phyloP scores from a whole-genome alignment of 805 yeast species.

The Monosporozyma aerobia region DNA sequence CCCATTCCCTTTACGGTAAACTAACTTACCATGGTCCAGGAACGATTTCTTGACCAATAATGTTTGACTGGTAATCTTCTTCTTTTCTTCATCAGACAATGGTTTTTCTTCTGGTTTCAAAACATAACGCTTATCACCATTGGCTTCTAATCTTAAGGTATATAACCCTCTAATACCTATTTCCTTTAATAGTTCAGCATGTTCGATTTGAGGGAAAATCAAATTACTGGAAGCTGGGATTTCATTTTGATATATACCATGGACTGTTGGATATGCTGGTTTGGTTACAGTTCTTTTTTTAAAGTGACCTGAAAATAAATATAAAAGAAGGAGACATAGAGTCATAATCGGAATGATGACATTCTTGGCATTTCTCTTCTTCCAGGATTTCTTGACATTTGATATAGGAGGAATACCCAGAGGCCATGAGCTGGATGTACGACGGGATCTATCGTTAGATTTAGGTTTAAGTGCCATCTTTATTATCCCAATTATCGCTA shows the following conservation, averaged over 20 bases:
- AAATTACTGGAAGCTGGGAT: conserved; percentile 42
- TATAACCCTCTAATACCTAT: conserved; percentile 46
- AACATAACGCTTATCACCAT: conserved; percentile 33
- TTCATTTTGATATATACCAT: conserved; percentile 38
- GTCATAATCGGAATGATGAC: neutral
- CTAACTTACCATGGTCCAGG: conserved; percentile 56
- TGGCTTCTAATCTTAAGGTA: conserved; percentile 38
- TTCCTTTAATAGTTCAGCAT: conserved; percentile 52
- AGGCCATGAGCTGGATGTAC: conserved; percentile 6
- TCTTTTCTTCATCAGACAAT: conserved; percentile 32
- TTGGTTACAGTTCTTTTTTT: conserved; percentile 1
- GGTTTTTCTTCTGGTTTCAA: conserved; percentile 33
- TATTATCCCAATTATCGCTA: conserved; percentile 12
- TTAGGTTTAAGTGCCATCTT: conserved; percentile 26
- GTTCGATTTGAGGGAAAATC: conserved; percentile 70
- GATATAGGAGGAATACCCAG: conserved; percentile 10
- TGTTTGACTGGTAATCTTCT: conserved; percentile 28
- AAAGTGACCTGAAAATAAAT: neutral
- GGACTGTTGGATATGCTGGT: conserved; percentile 25
- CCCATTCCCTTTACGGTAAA: conserved; percentile 25
- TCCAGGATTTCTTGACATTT: conserved; percentile 1
- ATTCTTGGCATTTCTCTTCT: neutral
- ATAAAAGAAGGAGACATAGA: neutral
- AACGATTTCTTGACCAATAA: conserved; percentile 45
- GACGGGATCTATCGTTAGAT: conserved; percentile 11